Conservation (phyloP, 768 basidiomycete species). For the Termitomyces titanicus region DNA sequence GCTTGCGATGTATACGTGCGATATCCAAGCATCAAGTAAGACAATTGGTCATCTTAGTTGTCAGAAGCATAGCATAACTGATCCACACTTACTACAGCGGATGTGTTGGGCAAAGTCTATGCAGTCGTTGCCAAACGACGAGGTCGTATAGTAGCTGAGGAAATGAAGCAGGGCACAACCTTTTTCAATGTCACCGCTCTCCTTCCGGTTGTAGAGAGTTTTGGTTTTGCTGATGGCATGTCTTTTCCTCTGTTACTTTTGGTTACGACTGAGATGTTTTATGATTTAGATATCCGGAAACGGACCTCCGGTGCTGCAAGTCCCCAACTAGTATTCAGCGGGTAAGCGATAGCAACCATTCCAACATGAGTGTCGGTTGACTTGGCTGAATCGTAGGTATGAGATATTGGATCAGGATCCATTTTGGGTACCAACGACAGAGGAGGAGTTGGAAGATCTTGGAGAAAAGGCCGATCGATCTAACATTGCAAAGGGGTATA, state of each 20-base stretch:
- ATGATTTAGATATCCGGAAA: slow-evolving; percentile 81
- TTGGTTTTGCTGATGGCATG: slow-evolving; percentile 94
- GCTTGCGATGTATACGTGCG: slow-evolving; percentile 98
- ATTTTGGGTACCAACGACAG: slow-evolving; percentile 97
- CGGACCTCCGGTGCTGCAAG: slow-evolving; percentile 96
- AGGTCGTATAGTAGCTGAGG: slow-evolving; percentile 91
- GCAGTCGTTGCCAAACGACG: slow-evolving; percentile 90
- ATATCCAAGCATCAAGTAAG: slow-evolving; percentile 96
- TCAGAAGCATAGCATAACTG: slow-evolving; percentile 1
- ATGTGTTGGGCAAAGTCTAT: slow-evolving; percentile 96
- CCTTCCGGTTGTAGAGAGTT: slow-evolving; percentile 94
- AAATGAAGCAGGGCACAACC: slow-evolving; percentile 96
- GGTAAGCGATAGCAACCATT: slow-evolving; percentile 42
- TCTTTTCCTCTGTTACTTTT: background rate
- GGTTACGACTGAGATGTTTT: slow-evolving; percentile 8
- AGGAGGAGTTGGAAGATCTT: slow-evolving; percentile 94
- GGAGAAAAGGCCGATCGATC: slow-evolving; percentile 93
- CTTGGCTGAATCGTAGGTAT: slow-evolving; percentile 50
- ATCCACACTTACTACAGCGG: slow-evolving; percentile 56
- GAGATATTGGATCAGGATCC: slow-evolving; percentile 93
- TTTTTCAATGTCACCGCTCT: slow-evolving; percentile 92
- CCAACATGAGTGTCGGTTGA: background rate
- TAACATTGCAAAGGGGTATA: slow-evolving; percentile 91
- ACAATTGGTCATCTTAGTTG: slow-evolving; percentile 11
- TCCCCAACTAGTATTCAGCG: slow-evolving; percentile 95